phyloP scores from a whole-genome alignment of 164 flowering plant genomes.

The Stephania cephalantha region DNA sequence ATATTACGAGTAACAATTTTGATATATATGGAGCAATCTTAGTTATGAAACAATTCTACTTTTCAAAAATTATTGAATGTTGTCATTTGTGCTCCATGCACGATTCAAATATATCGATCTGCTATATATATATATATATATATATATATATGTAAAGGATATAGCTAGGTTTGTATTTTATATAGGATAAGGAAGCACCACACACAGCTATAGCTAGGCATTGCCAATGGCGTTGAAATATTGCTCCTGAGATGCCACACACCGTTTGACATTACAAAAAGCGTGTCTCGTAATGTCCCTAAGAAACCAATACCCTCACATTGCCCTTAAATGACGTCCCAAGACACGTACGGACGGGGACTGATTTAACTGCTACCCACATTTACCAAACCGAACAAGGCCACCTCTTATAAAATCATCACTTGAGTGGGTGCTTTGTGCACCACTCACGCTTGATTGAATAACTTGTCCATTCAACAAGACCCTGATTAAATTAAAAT shows the following conservation, averaged over 20 bases:
- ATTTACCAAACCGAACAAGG: not conserved
- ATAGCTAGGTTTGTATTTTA: not conserved
- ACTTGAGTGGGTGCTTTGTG: conserved; percentile 8
- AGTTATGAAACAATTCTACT: no score
- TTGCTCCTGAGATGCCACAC: not conserved
- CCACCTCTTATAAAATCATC: not conserved
- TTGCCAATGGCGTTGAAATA: not conserved
- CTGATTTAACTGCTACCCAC: conserved; percentile 12
- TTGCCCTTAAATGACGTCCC: conserved; percentile 4
- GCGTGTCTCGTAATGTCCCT: not conserved
- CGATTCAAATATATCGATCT: not conserved
- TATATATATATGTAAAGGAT: not conserved
- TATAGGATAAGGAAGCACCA: not conserved
- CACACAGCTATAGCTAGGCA: not conserved
- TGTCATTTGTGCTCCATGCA: not conserved
- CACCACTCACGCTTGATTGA: conserved; percentile 11
- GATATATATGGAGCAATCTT: no score
- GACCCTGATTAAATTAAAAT: no score
- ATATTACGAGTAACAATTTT: no score
- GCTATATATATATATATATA: no score
- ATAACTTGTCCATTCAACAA: conserved; percentile 6
- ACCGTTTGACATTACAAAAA: not conserved
- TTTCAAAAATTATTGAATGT: no score
- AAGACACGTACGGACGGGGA: conserved; percentile 10
- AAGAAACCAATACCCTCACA: not conserved